A percentile compares a stretch with the other conserved stretches of the same genome.
Evolutionary conservation across 2,329 filamentous ascomycete species (phyloP).

Genomic region (Phialophora chinensis): DNA sequence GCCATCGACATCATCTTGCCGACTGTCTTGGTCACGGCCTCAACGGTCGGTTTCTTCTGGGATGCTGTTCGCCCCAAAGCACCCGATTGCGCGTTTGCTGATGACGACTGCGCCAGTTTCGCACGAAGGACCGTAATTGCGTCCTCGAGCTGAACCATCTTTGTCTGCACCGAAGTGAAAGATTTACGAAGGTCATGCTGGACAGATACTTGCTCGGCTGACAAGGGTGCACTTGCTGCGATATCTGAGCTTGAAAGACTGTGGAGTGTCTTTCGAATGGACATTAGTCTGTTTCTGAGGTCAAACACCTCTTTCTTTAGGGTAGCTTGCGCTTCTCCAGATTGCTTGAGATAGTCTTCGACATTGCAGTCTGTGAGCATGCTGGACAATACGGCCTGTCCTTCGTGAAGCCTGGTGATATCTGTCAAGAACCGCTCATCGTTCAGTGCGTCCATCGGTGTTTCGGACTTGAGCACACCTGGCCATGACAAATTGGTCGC

Average conservation of each 20-base stretch:
- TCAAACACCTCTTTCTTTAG: constrained; percentile 70
- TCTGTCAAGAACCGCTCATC: constrained; percentile 77
- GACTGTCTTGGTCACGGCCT: constrained; percentile 90
- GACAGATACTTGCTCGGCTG: constrained; percentile 79
- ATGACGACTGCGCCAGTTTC: constrained; percentile 67
- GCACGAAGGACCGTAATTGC: constrained; percentile 78
- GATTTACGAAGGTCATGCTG: constrained; percentile 81
- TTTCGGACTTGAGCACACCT: constrained; percentile 50
- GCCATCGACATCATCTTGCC: constrained; percentile 90
- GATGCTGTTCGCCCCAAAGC: constrained; percentile 36
- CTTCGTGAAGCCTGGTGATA: constrained; percentile 68
- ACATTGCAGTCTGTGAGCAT: constrained; percentile 72
- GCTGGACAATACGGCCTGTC: constrained; percentile 69
- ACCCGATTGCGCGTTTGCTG: constrained; percentile 46
- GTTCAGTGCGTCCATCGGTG: constrained; percentile 72
- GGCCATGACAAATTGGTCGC: constrained; percentile 60
- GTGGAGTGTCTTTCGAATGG: constrained; percentile 77
- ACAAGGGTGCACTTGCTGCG: constrained; percentile 74
- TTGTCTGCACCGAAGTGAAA: constrained; percentile 74
- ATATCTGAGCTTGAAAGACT: constrained; percentile 72
- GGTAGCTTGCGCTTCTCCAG: constrained; percentile 71
- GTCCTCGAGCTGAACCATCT: constrained; percentile 80
- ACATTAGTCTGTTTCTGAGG: constrained; percentile 76
- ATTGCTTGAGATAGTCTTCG: constrained; percentile 69
- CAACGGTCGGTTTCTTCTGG: constrained; percentile 77